Conservation (phyloP, 2,329 filamentous ascomycete genomes). For the Xylaria digitata region DNA sequence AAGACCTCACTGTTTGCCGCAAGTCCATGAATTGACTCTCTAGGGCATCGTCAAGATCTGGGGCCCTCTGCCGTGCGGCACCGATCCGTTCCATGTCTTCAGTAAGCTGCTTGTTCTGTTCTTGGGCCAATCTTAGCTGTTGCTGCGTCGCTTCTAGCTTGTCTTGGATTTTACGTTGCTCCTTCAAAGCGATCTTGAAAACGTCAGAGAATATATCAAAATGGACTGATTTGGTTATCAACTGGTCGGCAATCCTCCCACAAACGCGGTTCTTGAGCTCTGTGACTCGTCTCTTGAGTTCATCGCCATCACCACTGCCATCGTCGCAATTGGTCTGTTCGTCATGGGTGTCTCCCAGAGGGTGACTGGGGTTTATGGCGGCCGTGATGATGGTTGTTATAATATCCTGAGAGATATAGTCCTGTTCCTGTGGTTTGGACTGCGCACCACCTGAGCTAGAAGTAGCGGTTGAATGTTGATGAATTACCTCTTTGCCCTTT, state of each 20-base stretch:
- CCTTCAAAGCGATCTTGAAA: neutral
- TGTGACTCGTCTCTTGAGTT: neutral
- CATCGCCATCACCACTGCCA: no score
- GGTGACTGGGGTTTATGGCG: neutral
- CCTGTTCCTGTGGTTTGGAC: neutral
- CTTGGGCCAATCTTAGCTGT: neutral
- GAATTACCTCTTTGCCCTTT: neutral
- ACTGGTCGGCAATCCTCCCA: no score
- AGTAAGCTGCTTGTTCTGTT: neutral
- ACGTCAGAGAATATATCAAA: neutral
- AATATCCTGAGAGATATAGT: no score
- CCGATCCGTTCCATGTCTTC: slow-evolving; percentile 12
- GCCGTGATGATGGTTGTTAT: neutral
- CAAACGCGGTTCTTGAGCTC: neutral
- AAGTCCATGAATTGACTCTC: slow-evolving; percentile 12
- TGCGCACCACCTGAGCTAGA: neutral
- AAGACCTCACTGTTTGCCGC: neutral
- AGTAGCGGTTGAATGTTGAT: neutral
- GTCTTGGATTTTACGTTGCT: neutral
- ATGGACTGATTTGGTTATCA: neutral
- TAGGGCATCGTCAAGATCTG: slow-evolving; percentile 9
- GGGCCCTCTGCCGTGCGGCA: neutral
- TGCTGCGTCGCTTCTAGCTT: neutral
- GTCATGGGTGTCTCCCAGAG: no score
- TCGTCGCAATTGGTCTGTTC: no score